Conservation (phyloP, 2,329 filamentous ascomycete genomes). For the Colletotrichum sp. region DNA sequence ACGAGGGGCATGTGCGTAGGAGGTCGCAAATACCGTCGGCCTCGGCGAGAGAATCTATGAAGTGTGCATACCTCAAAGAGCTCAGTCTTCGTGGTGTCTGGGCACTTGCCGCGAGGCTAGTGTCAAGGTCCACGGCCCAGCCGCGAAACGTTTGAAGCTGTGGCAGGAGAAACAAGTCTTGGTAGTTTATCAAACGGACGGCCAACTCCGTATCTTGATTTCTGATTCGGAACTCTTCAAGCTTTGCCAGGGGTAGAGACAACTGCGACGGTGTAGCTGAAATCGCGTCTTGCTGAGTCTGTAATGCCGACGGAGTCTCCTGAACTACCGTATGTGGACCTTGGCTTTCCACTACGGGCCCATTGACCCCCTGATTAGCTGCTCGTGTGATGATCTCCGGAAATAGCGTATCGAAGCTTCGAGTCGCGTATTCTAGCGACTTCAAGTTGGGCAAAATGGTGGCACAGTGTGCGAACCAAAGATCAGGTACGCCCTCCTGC, state of each 20-base stretch:
- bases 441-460: background rate
- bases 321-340: rapidly evolving
- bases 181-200: background rate
- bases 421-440: background rate
- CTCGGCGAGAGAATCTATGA: background rate
- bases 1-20: background rate
- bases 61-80: background rate
- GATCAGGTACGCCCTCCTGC: background rate
- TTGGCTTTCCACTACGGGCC: background rate
- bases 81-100: background rate
- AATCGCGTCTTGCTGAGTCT: background rate
- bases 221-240: background rate
- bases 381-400: background rate
- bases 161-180: background rate
- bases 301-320: background rate
- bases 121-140: background rate
- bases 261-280: too few species aligned
- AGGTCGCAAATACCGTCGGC: background rate
- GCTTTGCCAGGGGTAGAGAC: background rate
- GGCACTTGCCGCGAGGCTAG: background rate
- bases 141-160: background rate
- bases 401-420: background rate
- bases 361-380: background rate
- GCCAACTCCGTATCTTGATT: background rate
- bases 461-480: background rate